Percentiles rank a stretch among this genome's conserved stretches.
Evolutionary conservation across 495 filamentous ascomycete species (phyloP).

Genomic region (Daldinia concentrica): DNA sequence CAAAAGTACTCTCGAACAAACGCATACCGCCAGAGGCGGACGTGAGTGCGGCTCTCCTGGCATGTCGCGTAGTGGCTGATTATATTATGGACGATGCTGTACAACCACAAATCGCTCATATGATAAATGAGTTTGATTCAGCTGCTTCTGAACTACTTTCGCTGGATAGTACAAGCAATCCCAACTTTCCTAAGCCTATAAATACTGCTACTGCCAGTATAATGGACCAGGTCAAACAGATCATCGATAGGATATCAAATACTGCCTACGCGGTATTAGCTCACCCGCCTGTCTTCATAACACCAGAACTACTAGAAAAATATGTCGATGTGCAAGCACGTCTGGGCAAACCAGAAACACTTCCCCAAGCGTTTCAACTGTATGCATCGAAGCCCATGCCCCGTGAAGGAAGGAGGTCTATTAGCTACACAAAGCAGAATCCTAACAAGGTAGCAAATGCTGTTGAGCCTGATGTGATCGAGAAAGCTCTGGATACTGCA

Average conservation of each 20-base stretch:
- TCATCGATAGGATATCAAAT: conserved; percentile 58
- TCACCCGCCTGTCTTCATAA: conserved; percentile 84
- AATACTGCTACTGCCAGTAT: neutral
- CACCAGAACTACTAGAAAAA: conserved; percentile 68
- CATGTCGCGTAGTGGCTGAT: conserved; percentile 39
- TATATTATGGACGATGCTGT: conserved; percentile 37
- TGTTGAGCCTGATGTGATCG: conserved; percentile 71
- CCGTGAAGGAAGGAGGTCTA: conserved; percentile 62
- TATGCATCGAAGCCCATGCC: conserved; percentile 87
- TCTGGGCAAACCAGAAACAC: conserved; percentile 73
- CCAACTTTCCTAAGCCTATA: conserved; percentile 1
- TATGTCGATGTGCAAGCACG: conserved; percentile 78
- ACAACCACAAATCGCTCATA: conserved; percentile 37
- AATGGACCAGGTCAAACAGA: conserved; percentile 39
- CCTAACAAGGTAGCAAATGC: conserved; percentile 75
- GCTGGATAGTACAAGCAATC: conserved; percentile 24
- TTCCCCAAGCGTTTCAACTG: conserved; percentile 81
- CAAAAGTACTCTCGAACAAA: conserved; percentile 23
- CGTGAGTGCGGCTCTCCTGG: conserved; percentile 33
- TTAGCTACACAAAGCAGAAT: conserved; percentile 68
- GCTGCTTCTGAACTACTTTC: conserved; percentile 45
- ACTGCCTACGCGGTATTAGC: conserved; percentile 71
- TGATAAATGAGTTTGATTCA: conserved; percentile 34
- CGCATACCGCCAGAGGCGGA: conserved; percentile 36
- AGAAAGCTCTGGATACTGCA: conserved; percentile 76